Evolutionary conservation across 306 rosid species (phyloP).

Genomic region (Dicorynia guianensis): DNA sequence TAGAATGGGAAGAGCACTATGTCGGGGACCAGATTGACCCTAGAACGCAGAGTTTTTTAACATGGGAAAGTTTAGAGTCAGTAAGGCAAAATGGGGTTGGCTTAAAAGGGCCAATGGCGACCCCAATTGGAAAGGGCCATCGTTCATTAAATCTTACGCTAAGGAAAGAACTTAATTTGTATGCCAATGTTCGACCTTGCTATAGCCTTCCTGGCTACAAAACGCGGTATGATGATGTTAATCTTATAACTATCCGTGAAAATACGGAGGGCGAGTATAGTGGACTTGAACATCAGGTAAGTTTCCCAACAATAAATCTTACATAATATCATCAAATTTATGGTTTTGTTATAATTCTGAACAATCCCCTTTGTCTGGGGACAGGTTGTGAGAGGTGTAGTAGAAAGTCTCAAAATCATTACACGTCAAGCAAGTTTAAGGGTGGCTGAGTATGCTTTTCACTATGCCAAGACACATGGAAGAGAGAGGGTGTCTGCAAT

Average conservation of each 20-base stretch:
- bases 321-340: slow-evolving; percentile 4
- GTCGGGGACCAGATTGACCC: slow-evolving; percentile 85
- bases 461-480: slow-evolving; percentile 93
- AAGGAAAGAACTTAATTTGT: slow-evolving; percentile 93
- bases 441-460: slow-evolving; percentile 99
- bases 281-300: slow-evolving; percentile 99
- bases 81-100: slow-evolving; percentile 83
- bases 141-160: slow-evolving; percentile 97
- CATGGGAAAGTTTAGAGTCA: slow-evolving; percentile 99
- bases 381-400: slow-evolving; percentile 99
- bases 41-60: slow-evolving; percentile 88
- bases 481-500: slow-evolving; percentile 97
- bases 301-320: slow-evolving; percentile 24
- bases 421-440: slow-evolving; percentile 98
- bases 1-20: slow-evolving; percentile 97
- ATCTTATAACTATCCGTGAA: slow-evolving; percentile 97
- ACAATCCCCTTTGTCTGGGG: slow-evolving; percentile 37
- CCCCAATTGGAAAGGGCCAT: slow-evolving; percentile 97
- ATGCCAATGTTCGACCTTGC: slow-evolving; percentile 98
- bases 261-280: slow-evolving; percentile 97
- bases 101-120: slow-evolving; percentile 99
- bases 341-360: slow-evolving; percentile 33
- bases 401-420: slow-evolving; percentile 96
- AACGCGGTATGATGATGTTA: slow-evolving; percentile 87
- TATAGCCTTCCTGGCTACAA: slow-evolving; percentile 94